phyloP scores from a whole-genome alignment of 1,284 basidiomycete species.

The Wallemia hederae region DNA sequence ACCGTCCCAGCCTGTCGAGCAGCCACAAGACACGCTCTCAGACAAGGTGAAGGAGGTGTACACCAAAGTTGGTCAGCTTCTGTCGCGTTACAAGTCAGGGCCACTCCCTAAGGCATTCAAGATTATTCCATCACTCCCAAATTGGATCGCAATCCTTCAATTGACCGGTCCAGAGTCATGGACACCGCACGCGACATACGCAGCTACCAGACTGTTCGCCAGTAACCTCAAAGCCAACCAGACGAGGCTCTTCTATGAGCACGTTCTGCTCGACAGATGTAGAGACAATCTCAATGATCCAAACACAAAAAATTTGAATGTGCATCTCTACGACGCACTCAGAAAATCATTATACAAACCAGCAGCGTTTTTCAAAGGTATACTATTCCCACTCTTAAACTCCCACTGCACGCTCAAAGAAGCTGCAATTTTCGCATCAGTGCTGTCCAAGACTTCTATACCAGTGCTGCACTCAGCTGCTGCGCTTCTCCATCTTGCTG shows the following conservation, averaged over 20 bases:
- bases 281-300: conserved; percentile 55
- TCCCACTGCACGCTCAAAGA: conserved; percentile 82
- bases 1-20: neutral
- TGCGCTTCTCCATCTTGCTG: conserved; percentile 66
- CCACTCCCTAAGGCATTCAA: conserved; percentile 94
- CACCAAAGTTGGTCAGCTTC: conserved; percentile 59
- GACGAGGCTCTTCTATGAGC: conserved; percentile 75
- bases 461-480: conserved; percentile 91
- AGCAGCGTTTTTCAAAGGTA: conserved; percentile 91
- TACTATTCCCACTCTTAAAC: conserved; percentile 83
- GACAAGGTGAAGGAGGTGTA: conserved; percentile 70
- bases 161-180: conserved; percentile 74
- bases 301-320: conserved; percentile 51
- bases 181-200: conserved; percentile 82
- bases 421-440: conserved; percentile 75
- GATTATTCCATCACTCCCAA: conserved; percentile 78
- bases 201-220: conserved; percentile 82
- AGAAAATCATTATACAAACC: conserved; percentile 88
- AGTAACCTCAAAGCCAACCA: conserved; percentile 90
- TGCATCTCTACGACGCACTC: conserved; percentile 76
- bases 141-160: conserved; percentile 86
- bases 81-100: conserved; percentile 79
- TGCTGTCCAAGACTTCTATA: conserved; percentile 69
- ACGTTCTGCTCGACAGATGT: conserved; percentile 70
- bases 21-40: conserved; percentile 6